Evolutionary conservation across 2,329 filamentous ascomycete species (phyloP).

Genomic region (Neopestalotiopsis rosae): DNA sequence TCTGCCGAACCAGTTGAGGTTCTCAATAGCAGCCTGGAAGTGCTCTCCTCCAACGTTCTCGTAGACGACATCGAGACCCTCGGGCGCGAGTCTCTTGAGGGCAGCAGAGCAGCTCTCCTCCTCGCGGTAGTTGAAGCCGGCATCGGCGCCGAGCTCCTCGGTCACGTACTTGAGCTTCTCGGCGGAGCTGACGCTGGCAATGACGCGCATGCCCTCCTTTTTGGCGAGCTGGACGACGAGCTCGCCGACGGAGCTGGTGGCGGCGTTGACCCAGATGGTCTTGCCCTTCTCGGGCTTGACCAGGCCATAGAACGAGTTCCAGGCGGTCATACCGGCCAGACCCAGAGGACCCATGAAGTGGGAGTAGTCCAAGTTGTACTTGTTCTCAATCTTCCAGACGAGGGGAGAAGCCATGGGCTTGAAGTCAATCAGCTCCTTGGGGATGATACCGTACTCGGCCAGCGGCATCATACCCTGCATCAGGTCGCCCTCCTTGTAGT

Average conservation of each 20-base stretch:
- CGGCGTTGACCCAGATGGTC: slow-evolving; percentile 18
- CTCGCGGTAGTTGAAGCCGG: slow-evolving; percentile 14
- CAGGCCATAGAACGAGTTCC: slow-evolving; percentile 19
- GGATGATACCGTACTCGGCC: slow-evolving; percentile 13
- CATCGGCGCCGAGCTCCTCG: slow-evolving; percentile 14
- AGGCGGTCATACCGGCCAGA: slow-evolving; percentile 13
- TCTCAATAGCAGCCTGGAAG: slow-evolving; percentile 16
- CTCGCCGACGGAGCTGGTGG: slow-evolving; percentile 13
- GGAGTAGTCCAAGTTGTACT: slow-evolving; percentile 12
- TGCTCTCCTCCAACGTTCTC: slow-evolving; percentile 16
- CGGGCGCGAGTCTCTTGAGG: slow-evolving; percentile 10
- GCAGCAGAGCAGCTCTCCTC: slow-evolving; percentile 7
- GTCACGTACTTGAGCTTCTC: slow-evolving; percentile 14
- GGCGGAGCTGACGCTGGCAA: slow-evolving; percentile 15
- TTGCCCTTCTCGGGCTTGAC: slow-evolving; percentile 16
- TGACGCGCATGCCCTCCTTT: slow-evolving; percentile 16
- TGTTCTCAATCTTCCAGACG: slow-evolving; percentile 18
- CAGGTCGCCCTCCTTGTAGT: slow-evolving; percentile 13
- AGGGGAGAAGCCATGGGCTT: slow-evolving; percentile 12
- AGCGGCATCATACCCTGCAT: slow-evolving; percentile 11
- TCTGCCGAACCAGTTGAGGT: slow-evolving; percentile 15
- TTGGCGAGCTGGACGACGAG: slow-evolving; percentile 15
- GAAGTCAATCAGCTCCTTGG: slow-evolving; percentile 13
- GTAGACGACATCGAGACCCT: slow-evolving; percentile 16
- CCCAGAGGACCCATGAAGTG: slow-evolving; percentile 16